Conservation (phyloP, 768 basidiomycete species). For the Auriscalpium orientale region DNA sequence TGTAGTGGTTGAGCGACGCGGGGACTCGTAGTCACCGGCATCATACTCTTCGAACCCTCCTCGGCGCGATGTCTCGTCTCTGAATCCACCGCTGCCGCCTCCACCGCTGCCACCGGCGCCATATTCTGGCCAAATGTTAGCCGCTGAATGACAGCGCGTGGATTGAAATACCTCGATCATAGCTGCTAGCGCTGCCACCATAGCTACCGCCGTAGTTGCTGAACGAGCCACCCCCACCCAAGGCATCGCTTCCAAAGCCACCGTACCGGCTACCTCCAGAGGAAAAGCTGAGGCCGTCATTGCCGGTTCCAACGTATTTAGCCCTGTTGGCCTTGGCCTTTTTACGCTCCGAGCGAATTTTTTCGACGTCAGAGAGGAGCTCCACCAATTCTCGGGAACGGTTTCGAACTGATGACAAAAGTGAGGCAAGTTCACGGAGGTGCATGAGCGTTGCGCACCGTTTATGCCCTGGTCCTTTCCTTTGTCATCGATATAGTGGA, state of each 20-base stretch:
- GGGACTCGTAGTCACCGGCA: slow-evolving; percentile 85
- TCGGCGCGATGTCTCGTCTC: slow-evolving; percentile 42
- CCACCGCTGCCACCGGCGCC: slow-evolving; percentile 16
- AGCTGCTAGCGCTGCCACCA: slow-evolving; percentile 33
- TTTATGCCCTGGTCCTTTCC: slow-evolving; percentile 98
- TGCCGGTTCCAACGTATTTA: slow-evolving; percentile 87
- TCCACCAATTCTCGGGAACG: slow-evolving; percentile 90
- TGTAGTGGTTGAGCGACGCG: slow-evolving; percentile 31
- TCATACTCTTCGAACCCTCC: slow-evolving; percentile 89
- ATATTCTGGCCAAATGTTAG: slow-evolving; percentile 6
- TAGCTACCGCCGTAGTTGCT: slow-evolving; percentile 21
- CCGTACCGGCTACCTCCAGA: slow-evolving; percentile 55
- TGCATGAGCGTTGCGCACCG: slow-evolving; percentile 41
- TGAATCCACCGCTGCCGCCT: slow-evolving; percentile 49
- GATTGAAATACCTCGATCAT: slow-evolving; percentile 25
- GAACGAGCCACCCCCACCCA: slow-evolving; percentile 15
- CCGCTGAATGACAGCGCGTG: neutral
- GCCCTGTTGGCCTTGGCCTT: slow-evolving; percentile 87
- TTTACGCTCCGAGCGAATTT: slow-evolving; percentile 79
- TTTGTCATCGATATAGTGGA: slow-evolving; percentile 98
- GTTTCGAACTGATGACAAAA: slow-evolving; percentile 72
- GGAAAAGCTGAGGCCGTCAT: slow-evolving; percentile 64
- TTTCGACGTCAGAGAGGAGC: slow-evolving; percentile 84
- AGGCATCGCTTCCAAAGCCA: slow-evolving; percentile 59
- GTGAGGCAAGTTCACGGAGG: neutral